Evolutionary conservation across 106 monocot genomes (phyloP), one percentile per base, ranked within the genome.

Genomic region (Allium fistulosum): DNA sequence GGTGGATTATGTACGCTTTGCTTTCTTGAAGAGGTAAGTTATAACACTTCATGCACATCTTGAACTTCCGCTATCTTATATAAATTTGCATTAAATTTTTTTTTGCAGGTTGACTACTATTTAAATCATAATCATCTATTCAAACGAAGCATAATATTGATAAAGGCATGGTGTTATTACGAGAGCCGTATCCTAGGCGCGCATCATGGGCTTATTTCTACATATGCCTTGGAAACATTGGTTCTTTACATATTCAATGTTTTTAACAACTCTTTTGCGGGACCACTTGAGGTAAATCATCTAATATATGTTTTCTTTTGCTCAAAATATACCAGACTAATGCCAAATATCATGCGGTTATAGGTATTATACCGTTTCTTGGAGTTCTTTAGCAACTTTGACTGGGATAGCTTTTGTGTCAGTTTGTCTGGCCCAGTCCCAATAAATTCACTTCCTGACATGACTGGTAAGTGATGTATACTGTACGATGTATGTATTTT

Each of bases 311-410:
- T 3, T 56, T 16, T 58, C 9, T 62, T 7, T 16, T 58, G 46
- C 16, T 65, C 65, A 37, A 37, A 37, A 37, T 37, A 37, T 37
- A 5, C 37, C 37, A 37, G 37, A 37, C 37, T 37, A 37, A 37
- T 37, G 37, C 37, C 37, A 37, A 4, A 37, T 37, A 37, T 48
- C 68, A 15, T 72, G 50, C 11, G 26, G 17, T 62, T 83, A 16
- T 69, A 97, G 97, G 97, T 97, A 16, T 82, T 97, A 59, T 97
- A 80, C 75, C 92, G 97, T 50, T 97, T 97, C 79, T 74, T 97
- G 59, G 92, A 97, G 78, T 97, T 97, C 69, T 97, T 97, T 60
- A 97, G 97, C 79, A 89, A 92, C 59, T 97, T 92, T 84, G 97
- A 97, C 57, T 97, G 97, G 97, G 92, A 92, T 11, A 92, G 85